Evolutionary conservation across 352 stramenopile genomes (phyloP), one percentile per base, ranked within the genome.

Genomic region (Globisporangium carolinianum): DNA sequence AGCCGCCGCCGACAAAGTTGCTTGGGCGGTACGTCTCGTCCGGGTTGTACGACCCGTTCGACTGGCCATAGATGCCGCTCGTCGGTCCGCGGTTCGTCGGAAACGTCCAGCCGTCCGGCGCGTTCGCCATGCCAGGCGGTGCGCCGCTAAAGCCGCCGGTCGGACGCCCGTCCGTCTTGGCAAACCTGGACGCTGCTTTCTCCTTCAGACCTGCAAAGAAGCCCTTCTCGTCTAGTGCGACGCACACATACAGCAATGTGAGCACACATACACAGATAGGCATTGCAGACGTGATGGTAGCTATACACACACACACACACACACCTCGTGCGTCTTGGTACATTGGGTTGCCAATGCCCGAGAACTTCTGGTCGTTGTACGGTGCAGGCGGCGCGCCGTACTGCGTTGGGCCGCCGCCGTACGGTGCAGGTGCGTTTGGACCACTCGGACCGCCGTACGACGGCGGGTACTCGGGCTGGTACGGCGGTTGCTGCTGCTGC

Each of bases 331-430:
- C 88, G 67, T 98, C 92, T 52, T 91, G 76, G 65, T 96, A 98
- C 80, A 97, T 95, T 6, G 94, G 91, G 67, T 98, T 98, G 36
- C 94, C 94, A 72, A 98, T 97, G 37, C 94, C 94, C 35, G 94
- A 83, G 61, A 98, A 95, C 58, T 93, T 79, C 60, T 86, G 67
- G 47, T 90, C 76, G 61, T 83, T 80, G 55, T 81, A 77, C n/a
- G 72, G 76, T 35, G 71, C 72, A 7, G 74, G 76, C 0, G 66
- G 71, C 56, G 64, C 74, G 45, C 76, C 76, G 48, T 79, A 82
- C 57, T 64, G 62, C 12, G 62, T 64, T 11, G 69, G 70, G 5
- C 53, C 64, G 10, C 61, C 75, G 35, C 61, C 61, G 39, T 71
- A 68, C 14, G 64, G 65, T 3, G 69, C 64, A 56, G 63, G 58